Evolutionary conservation across 2,329 filamentous ascomycete genomes (phyloP).

Genomic region (Colletotrichum chrysophilum): DNA sequence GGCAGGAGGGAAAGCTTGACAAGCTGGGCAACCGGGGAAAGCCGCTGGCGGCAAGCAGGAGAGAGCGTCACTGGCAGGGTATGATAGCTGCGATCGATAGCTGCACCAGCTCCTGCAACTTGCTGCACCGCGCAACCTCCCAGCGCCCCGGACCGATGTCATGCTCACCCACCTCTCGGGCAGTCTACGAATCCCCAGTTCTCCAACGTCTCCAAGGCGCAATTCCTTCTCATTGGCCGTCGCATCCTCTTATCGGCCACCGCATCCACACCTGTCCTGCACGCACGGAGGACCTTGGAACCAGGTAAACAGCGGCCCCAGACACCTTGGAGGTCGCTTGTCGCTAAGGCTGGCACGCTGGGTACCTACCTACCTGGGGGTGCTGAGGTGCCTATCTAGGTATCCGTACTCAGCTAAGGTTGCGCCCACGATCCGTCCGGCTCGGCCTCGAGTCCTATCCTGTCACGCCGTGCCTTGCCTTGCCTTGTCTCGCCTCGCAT

Average conservation of each 20-base stretch:
- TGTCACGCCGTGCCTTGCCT: not conserved
- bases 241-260: conserved; percentile 12
- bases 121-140: not conserved
- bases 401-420: not conserved
- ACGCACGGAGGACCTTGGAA: conserved; percentile 10
- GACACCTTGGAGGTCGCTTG: not conserved
- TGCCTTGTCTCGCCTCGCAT: not conserved
- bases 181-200: not conserved
- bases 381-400: not conserved
- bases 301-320: not conserved
- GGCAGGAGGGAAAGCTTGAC: not conserved
- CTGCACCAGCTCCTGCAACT: not conserved
- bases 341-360: not conserved
- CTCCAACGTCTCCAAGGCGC: not conserved
- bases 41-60: not conserved
- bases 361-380: not conserved
- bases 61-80: not conserved
- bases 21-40: not conserved
- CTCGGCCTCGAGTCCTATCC: not conserved
- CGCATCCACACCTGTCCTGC: not conserved
- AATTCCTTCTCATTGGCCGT: not conserved
- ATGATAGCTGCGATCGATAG: not conserved
- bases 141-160: not conserved
- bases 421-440: conserved; percentile 1
- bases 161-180: not conserved